Percentiles rank a stretch among this genome's conserved stretches.
These are phyloP conservation scores for Colletotrichum godetiae DNA, from an alignment of 2,329 filamentous ascomycete genomes.

Conservation along the genomic window DNA sequence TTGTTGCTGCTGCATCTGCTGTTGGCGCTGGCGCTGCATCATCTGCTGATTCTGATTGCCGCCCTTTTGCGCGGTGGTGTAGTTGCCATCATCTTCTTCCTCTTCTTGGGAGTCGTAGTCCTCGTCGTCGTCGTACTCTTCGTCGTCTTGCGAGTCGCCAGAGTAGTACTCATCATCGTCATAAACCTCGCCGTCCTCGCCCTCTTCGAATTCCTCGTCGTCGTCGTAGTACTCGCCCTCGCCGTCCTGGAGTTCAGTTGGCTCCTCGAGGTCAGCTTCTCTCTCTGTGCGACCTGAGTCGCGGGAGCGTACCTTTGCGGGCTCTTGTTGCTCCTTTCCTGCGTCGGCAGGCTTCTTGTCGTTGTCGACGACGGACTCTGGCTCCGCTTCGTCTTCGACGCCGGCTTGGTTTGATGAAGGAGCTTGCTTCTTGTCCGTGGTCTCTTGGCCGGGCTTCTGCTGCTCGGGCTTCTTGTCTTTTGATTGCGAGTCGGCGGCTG, in stretches of 20 bases:
- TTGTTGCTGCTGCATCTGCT: constrained; percentile 38
- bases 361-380: constrained; percentile 23
- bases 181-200: constrained; percentile 29
- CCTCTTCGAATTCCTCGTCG: constrained; percentile 30
- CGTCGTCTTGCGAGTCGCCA: constrained; percentile 34
- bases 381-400: constrained; percentile 39
- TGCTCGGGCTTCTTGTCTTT: constrained; percentile 36
- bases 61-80: constrained; percentile 19
- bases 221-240: constrained; percentile 35
- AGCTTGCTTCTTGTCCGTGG: constrained; percentile 38
- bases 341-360: constrained; percentile 18
- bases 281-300: constrained; percentile 13
- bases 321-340: constrained; percentile 34
- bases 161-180: constrained; percentile 36
- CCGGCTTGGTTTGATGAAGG: constrained; percentile 17
- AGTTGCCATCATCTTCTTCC: constrained; percentile 26
- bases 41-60: constrained; percentile 7
- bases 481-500: constrained; percentile 10
- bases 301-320: constrained; percentile 21
- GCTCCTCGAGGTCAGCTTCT: constrained; percentile 24
- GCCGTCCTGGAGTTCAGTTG: constrained; percentile 11
- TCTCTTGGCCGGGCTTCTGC: constrained; percentile 37
- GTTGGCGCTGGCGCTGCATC: constrained; percentile 22
- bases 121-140: constrained; percentile 39
- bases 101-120: constrained; percentile 35